Evolutionary conservation across 768 basidiomycete genomes (phyloP), one percentile per base, ranked within the genome.

Genomic region (Omphalotus guepiniiformis): DNA sequence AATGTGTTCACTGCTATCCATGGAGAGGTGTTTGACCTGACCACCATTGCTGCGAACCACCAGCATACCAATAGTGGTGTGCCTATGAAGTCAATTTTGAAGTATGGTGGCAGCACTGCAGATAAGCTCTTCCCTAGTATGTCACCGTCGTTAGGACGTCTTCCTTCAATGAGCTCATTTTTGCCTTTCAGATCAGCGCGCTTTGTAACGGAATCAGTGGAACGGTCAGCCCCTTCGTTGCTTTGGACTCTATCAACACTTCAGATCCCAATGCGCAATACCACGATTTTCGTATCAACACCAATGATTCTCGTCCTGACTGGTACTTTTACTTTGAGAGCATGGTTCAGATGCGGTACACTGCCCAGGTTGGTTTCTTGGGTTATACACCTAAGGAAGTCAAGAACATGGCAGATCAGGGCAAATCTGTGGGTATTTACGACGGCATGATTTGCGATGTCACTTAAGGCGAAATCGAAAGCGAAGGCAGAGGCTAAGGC

Each of bases 301-400:
- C 84, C 28, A 87, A 83, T 50, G 95, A 98, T 59, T 85, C 87
- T 0, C 81, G 96, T 7, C 95, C 96, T 0, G 96, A 99, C 61
- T 99, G 96, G 96, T n/a, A n/a, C n/a, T n/a, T n/a, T n/a, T 99
- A 98, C 65, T 93, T 88, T 54, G 88, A 98, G 68, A 75, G 73
- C 50, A 98, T 99, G 96, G 88, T 89, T 2, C 64, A 79, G 60
- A 85, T 99, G 86, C 88, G 96, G 6, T 96, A 86, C 73, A 85
- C 81, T 45, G 82, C 81, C 56, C 88, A 94, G 30, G 78, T 83
- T 32, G 96, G 96, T 0, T 97, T 94, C 62, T 59, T 95, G 42
- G 95, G 93, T 0, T 86, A 80, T 60, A 88, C 88, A 0, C 81
- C 84, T 13, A 79, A 79, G 58, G 82, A 86, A 51, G 79, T 96